phyloP scores from a whole-genome alignment of 108 stramenopile genomes.

The Mediolabrus comicus region DNA sequence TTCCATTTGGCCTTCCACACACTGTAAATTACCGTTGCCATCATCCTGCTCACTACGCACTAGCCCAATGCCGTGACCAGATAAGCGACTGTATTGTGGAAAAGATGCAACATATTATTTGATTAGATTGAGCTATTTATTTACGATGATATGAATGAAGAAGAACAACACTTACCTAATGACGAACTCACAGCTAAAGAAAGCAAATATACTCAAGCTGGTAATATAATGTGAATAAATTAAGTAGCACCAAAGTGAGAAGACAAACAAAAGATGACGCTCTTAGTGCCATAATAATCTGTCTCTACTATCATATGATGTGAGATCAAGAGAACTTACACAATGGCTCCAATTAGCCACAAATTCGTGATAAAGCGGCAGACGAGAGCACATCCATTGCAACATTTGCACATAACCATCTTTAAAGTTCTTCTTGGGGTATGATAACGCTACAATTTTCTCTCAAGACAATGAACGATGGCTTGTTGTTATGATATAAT shows the following conservation, averaged over 20 bases:
- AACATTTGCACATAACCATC: not conserved
- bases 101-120: not conserved
- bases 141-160: not conserved
- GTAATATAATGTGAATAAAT: not conserved
- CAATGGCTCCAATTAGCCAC: not conserved
- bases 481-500: too few species aligned
- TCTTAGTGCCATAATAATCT: too few species aligned
- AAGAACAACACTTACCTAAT: not conserved
- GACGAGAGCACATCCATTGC: not conserved
- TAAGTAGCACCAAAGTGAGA: not conserved
- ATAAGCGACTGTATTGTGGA: not conserved
- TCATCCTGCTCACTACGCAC: not conserved
- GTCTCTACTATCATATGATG: too few species aligned
- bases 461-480: too few species aligned
- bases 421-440: not conserved
- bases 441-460: not conserved
- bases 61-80: not conserved
- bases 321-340: not conserved
- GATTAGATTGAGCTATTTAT: not conserved
- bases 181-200: not conserved
- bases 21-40: not conserved
- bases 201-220: not conserved
- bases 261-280: not conserved
- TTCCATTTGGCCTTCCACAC: not conserved
- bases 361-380: constrained; percentile 5